Evolutionary conservation across 352 stramenopile genomes (phyloP), one percentile per base, ranked within the genome.

Genomic region (Phytophthora hybrid): DNA sequence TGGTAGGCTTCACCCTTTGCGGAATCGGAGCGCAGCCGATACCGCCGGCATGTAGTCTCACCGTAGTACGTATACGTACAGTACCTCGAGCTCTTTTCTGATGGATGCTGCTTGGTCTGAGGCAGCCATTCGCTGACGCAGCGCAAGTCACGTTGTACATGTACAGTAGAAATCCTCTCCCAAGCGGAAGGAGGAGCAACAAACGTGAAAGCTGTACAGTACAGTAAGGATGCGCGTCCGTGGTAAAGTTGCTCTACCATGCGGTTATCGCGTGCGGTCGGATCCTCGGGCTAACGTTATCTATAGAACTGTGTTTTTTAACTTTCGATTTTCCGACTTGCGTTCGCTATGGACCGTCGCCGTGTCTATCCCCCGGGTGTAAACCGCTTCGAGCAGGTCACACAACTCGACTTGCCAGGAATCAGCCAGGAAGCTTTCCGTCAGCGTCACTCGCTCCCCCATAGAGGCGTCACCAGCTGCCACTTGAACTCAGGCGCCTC

Each of bases 281-380:
- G 19, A 41, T 56, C 54, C 32, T 63, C 18, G 9, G 49, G 53
- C 18, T 7, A 46, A 66, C 6, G 23, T 19, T 62, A 61, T 73
- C 26, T 53, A 53, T 37, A 68, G 49, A 68, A 73, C 41, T 52
- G 46, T 32, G 6, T 44, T 44, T 44, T 64, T 65, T 74, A 61
- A 58, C 44, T 75, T 75, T 75, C 68, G 32, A 69, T 71, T 61
- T 67, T 66, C 26, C n/a, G n/a, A 58, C 68, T 66, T 23, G 68
- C 18, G 62, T 58, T 54, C 49, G 71, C 44, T 75, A 75, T 71
- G 32, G 6, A 10, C 32, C 3, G 16, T 16, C 26, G 66, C n/a
- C 59, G 52, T 59, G 59, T 69, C 66, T 74, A 23, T 63, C 19
- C 29, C 54, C 26, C 53, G 21, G 18, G 37, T 37, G 23, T 69